Percentiles rank a stretch among this genome's conserved stretches.
Evolutionary conservation across 345 rosid genomes (phyloP).

Genomic region (Populus ilicifolia): DNA sequence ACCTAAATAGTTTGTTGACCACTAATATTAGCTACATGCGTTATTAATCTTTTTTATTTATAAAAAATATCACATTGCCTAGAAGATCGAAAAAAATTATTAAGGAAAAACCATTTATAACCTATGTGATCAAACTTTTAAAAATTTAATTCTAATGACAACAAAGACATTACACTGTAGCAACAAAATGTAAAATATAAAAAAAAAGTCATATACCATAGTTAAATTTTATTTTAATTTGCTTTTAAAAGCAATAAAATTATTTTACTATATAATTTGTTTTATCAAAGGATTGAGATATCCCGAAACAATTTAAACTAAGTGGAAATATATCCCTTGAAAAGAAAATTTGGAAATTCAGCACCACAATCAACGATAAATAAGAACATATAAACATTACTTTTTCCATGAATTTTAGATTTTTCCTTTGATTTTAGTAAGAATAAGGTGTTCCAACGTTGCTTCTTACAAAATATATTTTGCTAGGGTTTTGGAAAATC

Average conservation of each 20-base stretch:
- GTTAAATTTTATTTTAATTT: not conserved
- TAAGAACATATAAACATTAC: accelerated
- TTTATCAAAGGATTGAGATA: no score
- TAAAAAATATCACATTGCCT: not conserved
- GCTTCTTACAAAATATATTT: no score
- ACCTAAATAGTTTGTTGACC: no score
- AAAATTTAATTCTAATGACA: not conserved
- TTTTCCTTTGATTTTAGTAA: no score
- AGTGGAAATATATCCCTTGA: no score
- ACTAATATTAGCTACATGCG: no score
- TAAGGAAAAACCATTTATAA: not conserved
- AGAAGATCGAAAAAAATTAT: accelerated
- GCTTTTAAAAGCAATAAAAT: not conserved
- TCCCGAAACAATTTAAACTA: no score
- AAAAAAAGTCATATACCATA: not conserved
- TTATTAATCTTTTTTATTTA: not conserved
- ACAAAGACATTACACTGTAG: not conserved
- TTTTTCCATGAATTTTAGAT: no score
- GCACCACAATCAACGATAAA: accelerated
- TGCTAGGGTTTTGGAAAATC: no score
- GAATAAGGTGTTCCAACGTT: no score
- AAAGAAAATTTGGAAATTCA: accelerated
- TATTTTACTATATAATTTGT: not conserved
- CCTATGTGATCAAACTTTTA: accelerated
- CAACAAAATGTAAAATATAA: not conserved